Evolutionary conservation across 2,329 filamentous ascomycete genomes (phyloP).

Genomic region (Neofusicoccum kwambonambiense): DNA sequence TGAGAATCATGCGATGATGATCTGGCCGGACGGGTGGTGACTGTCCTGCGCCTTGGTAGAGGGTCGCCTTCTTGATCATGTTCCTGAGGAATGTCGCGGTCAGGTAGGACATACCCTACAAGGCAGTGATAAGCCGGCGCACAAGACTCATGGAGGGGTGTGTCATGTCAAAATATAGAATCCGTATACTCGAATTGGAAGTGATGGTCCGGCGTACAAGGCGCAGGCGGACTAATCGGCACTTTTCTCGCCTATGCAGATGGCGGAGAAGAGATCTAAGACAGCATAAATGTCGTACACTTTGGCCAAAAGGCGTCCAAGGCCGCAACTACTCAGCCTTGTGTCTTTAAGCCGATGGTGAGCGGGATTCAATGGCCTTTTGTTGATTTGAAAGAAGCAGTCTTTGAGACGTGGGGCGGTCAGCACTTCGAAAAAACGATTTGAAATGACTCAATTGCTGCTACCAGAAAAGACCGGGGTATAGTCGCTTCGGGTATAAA

Average conservation of each 20-base stretch:
- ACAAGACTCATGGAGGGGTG: not conserved
- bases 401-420: not conserved
- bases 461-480: conserved; percentile 16
- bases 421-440: not conserved
- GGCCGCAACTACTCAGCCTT: not conserved
- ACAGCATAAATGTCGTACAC: not conserved
- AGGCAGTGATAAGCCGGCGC: not conserved
- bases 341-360: not conserved
- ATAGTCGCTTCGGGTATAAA: conserved; percentile 17
- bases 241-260: not conserved
- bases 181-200: not conserved
- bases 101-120: not conserved
- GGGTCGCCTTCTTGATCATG: not conserved
- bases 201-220: not conserved
- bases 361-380: not conserved
- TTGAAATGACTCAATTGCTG: conserved; percentile 10
- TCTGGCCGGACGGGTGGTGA: not conserved
- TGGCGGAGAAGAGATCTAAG: not conserved
- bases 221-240: not conserved
- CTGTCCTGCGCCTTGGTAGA: not conserved
- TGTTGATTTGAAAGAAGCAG: not conserved
- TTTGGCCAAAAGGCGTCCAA: not conserved
- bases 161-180: conserved; percentile 5
- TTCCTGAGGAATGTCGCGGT: not conserved
- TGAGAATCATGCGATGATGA: not conserved